Percentiles rank a stretch among this genome's conserved stretches.
phyloP scores from a whole-genome alignment of 805 yeast species.

The Diddensiella santjacobensis region DNA sequence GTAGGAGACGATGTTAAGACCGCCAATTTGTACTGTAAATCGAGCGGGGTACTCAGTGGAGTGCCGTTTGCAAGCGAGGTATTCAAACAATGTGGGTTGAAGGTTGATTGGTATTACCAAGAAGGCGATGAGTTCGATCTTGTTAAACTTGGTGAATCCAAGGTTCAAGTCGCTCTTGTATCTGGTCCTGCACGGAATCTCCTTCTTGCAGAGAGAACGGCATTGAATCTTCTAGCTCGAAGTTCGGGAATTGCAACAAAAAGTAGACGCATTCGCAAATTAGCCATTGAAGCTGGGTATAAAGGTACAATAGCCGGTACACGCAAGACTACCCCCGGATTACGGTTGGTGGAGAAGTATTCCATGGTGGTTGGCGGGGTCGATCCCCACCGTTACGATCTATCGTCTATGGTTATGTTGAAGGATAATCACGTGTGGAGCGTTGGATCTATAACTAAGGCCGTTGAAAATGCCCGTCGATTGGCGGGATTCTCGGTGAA shows the following conservation, averaged over 20 bases:
- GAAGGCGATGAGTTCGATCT: constrained; percentile 65
- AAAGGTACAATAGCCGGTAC: constrained; percentile 91
- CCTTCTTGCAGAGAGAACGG: constrained; percentile 79
- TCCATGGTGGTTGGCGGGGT: constrained; percentile 95
- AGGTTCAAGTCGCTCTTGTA: constrained; percentile 70
- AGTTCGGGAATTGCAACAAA: constrained; percentile 86
- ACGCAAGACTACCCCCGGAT: constrained; percentile 95
- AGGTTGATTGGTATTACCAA: constrained; percentile 64
- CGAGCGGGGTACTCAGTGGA: constrained; percentile 75
- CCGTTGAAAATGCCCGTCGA: constrained; percentile 68
- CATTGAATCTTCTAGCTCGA: constrained; percentile 76
- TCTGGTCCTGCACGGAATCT: constrained; percentile 76
- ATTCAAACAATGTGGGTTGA: constrained; percentile 65
- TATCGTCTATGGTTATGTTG: constrained; percentile 92
- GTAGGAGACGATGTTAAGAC: constrained; percentile 73
- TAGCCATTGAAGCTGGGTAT: constrained; percentile 68
- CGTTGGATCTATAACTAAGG: constrained; percentile 85
- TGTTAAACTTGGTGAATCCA: constrained; percentile 35
- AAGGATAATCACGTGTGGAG: constrained; percentile 93
- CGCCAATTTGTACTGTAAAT: constrained; percentile 80
- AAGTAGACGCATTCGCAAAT: constrained; percentile 50
- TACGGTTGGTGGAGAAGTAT: constrained; percentile 82
- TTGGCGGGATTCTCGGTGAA: constrained; percentile 88
- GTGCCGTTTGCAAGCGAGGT: constrained; percentile 88
- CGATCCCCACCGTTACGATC: constrained; percentile 87